Base-by-base conservation (phyloP, 169 alveolate species). In the Babesia ovis region DNA sequence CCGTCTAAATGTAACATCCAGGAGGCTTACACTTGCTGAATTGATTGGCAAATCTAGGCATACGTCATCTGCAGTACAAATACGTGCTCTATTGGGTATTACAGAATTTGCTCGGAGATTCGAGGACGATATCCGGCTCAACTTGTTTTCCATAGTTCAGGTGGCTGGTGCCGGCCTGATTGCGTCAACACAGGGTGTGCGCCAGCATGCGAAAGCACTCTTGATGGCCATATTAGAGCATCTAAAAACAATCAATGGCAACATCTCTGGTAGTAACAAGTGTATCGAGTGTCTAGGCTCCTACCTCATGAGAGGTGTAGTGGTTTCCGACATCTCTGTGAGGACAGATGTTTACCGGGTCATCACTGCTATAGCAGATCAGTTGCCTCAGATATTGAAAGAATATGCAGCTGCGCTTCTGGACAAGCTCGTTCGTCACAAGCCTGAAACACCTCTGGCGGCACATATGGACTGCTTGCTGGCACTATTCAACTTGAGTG, bases 11-110 rank as follows among this genome's bases (percentile, higher is more conserved):
- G 81, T 81, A 6, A 71, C 89, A 3, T 71, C 85, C 14, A 41
- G 80, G 22, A 45, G 85, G 16, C 51, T 81, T 14, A 81, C 89
- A 2, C 32, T 81, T n/a, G 79, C 84, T 4, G 89, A 81, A 39
- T 53, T 81, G 37, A 58, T 81, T 12, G 74, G 81, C 25, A 81
- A 72, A 35, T 72, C 85, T 1, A 20, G 85, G 64, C 89, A 81
- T 55, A 35, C 74, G 11, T 70, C 85, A 8, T 68, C 48, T 20
- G 34, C 69, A 22, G 85, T 72, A 23, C 53, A 60, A 32, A 66
- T 50, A 23, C 84, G 66, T 41, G 84, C 89, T 2, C 41, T 81
- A 8, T 18, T 35, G 37, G 85, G 89, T 18, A 46, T 81, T n/a
- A 16, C 37, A 18, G 85, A 81, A 62, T 72, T 81, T 62, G 18